Evolutionary conservation across 305 asterid species (phyloP).

Genomic region (Petunia hybrid): DNA sequence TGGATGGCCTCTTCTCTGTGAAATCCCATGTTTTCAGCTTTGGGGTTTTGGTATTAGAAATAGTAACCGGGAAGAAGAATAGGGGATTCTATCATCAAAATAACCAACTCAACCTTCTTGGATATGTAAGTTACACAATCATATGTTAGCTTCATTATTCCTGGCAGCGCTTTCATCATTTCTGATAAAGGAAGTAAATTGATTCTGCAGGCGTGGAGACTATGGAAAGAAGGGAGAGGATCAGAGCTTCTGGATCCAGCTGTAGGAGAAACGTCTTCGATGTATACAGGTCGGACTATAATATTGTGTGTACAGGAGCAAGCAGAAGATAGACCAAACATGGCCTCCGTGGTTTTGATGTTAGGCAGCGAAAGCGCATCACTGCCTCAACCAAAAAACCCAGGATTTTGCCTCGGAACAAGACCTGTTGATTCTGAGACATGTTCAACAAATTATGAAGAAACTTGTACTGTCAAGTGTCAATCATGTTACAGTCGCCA

Average conservation of each 20-base stretch:
- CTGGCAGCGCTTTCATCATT: background rate
- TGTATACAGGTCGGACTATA: constrained; percentile 81
- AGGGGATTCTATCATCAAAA: constrained; percentile 84
- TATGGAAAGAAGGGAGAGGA: constrained; percentile 74
- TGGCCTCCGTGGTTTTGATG: constrained; percentile 78
- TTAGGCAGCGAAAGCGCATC: constrained; percentile 67
- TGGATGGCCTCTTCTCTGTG: constrained; percentile 88
- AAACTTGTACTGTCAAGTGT: constrained; percentile 56
- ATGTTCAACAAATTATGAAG: constrained; percentile 61
- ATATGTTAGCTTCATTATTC: background rate
- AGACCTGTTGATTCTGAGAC: constrained; percentile 61
- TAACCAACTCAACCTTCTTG: constrained; percentile 85
- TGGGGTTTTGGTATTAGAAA: constrained; percentile 86
- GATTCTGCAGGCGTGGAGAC: constrained; percentile 75
- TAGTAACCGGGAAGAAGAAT: constrained; percentile 81
- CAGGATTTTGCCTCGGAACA: constrained; percentile 80
- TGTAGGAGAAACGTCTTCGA: constrained; percentile 57
- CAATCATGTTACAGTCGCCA: constrained; percentile 77
- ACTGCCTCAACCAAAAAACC: constrained; percentile 78
- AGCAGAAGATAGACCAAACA: constrained; percentile 85
- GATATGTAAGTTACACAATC: constrained; percentile 64
- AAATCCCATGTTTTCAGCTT: constrained; percentile 93
- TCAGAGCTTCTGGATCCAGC: constrained; percentile 67
- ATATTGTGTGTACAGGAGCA: constrained; percentile 82
- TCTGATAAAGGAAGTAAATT: constrained; percentile 10